Evolutionary conservation across 371 early-diverging fungal species (phyloP), one percentile per base, ranked within the genome.

Genomic region (Blastocladiella emersonii): DNA sequence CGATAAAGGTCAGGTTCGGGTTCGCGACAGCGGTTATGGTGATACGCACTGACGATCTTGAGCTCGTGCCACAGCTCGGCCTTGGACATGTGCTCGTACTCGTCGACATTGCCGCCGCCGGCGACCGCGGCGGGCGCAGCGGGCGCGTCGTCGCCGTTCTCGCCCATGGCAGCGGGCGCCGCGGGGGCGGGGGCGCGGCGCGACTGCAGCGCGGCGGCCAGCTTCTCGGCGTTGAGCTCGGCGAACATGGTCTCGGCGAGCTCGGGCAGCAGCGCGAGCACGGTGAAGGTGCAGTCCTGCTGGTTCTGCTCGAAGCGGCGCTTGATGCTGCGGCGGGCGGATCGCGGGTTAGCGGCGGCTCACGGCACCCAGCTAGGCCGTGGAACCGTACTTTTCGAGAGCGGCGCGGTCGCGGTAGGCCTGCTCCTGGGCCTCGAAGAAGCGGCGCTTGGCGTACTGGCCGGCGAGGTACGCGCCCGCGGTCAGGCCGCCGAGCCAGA

Each of bases 241-340:
- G 79, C 75, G 62, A 89, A 72, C 0, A 95, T 72, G 56, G 89
- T 83, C 55, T 90, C 86, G 63, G 82, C 83, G 43, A 93, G 70
- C 21, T 87, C 85, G 0, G 92, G 90, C 56, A 93, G 72, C 37
- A 90, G 77, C 23, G 90, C 81, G 56, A 83, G 68, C 8, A 92
- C 85, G 1, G 90, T 87, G 62, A 87, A 91, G 32, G 83, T 76
- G 70, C 93, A 92, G 72, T 95, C 95, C 62, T 85, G 83, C 70
- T 89, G 91, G 72, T 92, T 92, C 74, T 91, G 90, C 65, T 92
- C 89, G 67, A 93, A 93, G n/a, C 93, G 87, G 49, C 88, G 79
- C 64, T 85, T 85, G 59, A 92, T 75, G 66, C 88, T 90, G 69
- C 62, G 62, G 39, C 15, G 21, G n/a, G 23, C 35, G 34, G 8